Evolutionary conservation across 2,329 filamentous ascomycete species (phyloP).

Genomic region (Aureobasidium sp.): DNA sequence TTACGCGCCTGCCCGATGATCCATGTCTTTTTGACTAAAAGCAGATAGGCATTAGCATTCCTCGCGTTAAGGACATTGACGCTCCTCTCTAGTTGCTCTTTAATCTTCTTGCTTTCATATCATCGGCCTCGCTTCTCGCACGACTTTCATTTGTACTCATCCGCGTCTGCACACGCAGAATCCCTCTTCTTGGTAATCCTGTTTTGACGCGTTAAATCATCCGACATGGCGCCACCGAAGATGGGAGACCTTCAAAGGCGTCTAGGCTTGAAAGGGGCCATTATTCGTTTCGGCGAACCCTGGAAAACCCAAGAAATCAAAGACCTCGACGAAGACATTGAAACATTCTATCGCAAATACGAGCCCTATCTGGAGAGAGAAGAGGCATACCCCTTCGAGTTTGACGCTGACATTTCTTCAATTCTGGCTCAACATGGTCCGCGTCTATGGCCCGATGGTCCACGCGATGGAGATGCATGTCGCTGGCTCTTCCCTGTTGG

Average conservation of each 20-base stretch:
- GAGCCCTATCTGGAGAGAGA: background rate
- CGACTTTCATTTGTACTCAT: background rate
- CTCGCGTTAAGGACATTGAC: background rate
- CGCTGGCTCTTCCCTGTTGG: background rate
- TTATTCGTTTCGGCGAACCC: background rate
- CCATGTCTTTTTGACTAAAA: conserved; percentile 7
- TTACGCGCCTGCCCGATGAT: background rate
- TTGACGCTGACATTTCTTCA: background rate
- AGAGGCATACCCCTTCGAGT: background rate
- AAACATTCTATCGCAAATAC: background rate
- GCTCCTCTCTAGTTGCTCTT: background rate
- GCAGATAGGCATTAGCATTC: conserved; percentile 3
- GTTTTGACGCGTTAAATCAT: background rate
- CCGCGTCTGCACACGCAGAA: background rate
- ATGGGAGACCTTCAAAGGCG: background rate
- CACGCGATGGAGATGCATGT: background rate
- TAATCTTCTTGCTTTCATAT: too few species aligned
- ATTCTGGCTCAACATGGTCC: background rate
- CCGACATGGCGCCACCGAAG: background rate
- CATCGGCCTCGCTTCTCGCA: background rate
- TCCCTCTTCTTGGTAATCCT: background rate
- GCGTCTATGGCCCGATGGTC: conserved; percentile 1
- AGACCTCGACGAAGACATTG: background rate
- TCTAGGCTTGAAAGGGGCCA: background rate
- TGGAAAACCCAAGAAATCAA: conserved; percentile 12